Percentiles rank a stretch among this genome's conserved stretches.
Conservation (phyloP, 169 alveolate genomes). For the Plasmodium inui region DNA sequence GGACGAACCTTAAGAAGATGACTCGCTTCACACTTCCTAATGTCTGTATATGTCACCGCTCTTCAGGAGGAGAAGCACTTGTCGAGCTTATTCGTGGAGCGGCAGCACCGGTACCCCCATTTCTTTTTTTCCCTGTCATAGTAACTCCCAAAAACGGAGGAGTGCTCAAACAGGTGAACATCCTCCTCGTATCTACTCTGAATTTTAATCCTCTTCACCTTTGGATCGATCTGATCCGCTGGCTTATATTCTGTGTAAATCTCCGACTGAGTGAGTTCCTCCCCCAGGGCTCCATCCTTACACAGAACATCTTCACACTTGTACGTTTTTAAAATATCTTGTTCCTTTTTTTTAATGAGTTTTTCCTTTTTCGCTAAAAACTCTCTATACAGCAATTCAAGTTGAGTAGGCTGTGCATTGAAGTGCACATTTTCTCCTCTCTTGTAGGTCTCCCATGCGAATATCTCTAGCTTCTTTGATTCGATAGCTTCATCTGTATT, state of each 20-base stretch:
- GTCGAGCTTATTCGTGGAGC: conserved; percentile 40
- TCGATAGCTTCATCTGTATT: conserved; percentile 86
- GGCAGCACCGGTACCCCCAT: conserved; percentile 93
- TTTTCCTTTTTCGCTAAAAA: conserved; percentile 77
- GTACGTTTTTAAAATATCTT: conserved; percentile 77
- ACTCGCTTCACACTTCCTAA: neutral
- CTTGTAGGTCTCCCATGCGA: conserved; percentile 92
- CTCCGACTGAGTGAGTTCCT: conserved; percentile 68
- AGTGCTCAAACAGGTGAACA: conserved; percentile 85
- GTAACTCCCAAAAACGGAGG: conserved; percentile 91
- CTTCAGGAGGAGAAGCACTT: conserved; percentile 35
- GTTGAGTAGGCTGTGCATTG: conserved; percentile 90
- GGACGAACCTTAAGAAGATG: neutral
- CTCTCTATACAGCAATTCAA: conserved; percentile 85
- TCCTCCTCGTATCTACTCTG: conserved; percentile 88
- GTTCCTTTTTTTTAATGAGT: conserved; percentile 73
- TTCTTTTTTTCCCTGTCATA: conserved; percentile 83
- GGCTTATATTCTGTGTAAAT: conserved; percentile 74
- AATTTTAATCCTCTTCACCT: conserved; percentile 22
- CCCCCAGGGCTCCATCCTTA: neutral
- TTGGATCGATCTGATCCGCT: conserved; percentile 7
- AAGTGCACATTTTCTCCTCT: conserved; percentile 87
- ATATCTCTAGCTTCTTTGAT: conserved; percentile 86
- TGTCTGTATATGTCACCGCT: neutral
- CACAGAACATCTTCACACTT: conserved; percentile 62